Evolutionary conservation across 1,139 yeast genomes (phyloP).

Genomic region (Ogataea hybrid): DNA sequence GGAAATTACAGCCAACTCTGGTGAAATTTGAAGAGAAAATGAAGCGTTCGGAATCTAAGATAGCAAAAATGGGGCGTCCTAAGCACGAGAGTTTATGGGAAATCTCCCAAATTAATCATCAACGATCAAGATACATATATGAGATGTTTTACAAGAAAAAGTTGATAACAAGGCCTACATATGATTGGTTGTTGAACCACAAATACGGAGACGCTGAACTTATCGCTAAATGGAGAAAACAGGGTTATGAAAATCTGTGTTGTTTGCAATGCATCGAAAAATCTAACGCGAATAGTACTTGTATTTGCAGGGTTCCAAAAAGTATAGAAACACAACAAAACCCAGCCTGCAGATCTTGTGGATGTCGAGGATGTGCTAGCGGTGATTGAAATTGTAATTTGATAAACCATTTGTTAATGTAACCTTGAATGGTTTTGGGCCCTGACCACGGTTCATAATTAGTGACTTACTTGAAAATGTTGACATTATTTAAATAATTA

Average conservation of each 20-base stretch:
- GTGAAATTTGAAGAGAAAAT: slow-evolving; percentile 57
- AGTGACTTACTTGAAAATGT: no score
- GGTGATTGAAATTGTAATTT: slow-evolving; percentile 45
- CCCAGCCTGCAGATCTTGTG: slow-evolving; percentile 44
- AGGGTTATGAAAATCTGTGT: slow-evolving; percentile 85
- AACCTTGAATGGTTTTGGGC: slow-evolving; percentile 3
- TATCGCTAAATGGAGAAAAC: slow-evolving; percentile 90
- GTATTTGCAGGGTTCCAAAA: slow-evolving; percentile 86
- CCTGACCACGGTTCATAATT: background rate
- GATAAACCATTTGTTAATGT: no score
- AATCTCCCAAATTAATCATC: slow-evolving; percentile 67
- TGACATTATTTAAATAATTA: background rate
- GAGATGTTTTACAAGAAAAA: slow-evolving; percentile 70
- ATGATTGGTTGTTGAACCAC: slow-evolving; percentile 72
- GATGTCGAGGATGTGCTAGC: slow-evolving; percentile 86
- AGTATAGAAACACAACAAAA: slow-evolving; percentile 13
- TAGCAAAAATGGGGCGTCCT: slow-evolving; percentile 31
- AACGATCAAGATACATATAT: slow-evolving; percentile 73
- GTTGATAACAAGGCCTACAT: slow-evolving; percentile 65
- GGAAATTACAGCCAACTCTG: slow-evolving; percentile 69
- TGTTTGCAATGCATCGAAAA: slow-evolving; percentile 77
- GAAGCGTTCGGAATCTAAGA: slow-evolving; percentile 52
- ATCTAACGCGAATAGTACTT: slow-evolving; percentile 56
- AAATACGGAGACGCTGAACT: slow-evolving; percentile 66
- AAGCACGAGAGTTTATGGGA: slow-evolving; percentile 70